Evolutionary conservation across 805 yeast genomes (phyloP).

Genomic region (Schwanniomyces pseudopolymorphus): DNA sequence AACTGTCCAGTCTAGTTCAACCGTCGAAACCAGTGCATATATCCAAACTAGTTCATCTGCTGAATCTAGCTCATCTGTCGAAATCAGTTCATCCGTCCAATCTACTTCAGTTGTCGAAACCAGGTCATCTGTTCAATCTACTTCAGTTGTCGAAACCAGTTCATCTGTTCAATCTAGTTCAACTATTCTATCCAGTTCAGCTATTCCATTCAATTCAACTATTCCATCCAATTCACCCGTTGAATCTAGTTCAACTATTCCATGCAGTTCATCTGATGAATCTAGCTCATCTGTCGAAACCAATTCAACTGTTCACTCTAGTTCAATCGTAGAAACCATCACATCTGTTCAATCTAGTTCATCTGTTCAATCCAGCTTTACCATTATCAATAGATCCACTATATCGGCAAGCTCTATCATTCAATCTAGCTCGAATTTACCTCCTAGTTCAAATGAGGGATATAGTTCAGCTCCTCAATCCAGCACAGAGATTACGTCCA

Average conservation of each 20-base stretch:
- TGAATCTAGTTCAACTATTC: neutral
- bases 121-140: neutral
- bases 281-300: neutral
- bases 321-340: neutral
- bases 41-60: neutral
- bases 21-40: slow-evolving; percentile 16
- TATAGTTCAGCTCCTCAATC: neutral
- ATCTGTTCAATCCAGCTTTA: neutral
- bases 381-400: no score
- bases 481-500: neutral
- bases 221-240: neutral
- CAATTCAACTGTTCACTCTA: slow-evolving; percentile 19
- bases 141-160: no score
- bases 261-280: neutral
- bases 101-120: neutral
- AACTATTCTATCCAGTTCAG: neutral
- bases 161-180: neutral
- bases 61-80: slow-evolving; percentile 7
- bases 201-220: neutral
- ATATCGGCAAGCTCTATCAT: neutral
- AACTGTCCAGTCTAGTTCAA: neutral
- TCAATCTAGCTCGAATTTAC: neutral
- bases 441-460: neutral
- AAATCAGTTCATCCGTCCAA: slow-evolving; percentile 15
- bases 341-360: neutral